Evolutionary conservation across 2,329 filamentous ascomycete species (phyloP).

Genomic region (Pseudogymnoascus sp.): DNA sequence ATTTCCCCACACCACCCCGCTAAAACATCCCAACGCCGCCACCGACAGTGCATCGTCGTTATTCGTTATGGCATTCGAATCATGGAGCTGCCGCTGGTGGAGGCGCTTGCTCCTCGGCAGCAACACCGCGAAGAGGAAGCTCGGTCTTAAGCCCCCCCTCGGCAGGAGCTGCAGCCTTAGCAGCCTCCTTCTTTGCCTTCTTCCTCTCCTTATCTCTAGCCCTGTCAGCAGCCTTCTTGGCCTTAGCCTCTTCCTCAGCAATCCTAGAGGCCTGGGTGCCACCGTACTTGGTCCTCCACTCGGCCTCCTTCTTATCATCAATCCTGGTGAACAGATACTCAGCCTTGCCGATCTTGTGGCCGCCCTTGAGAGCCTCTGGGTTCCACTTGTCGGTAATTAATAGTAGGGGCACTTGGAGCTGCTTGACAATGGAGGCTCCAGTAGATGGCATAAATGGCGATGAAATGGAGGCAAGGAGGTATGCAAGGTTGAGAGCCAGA

Average conservation of each 20-base stretch:
- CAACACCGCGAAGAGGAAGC: slow-evolving; percentile 24
- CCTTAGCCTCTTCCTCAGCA: slow-evolving; percentile 59
- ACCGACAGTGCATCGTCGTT: slow-evolving; percentile 4
- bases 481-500: slow-evolving; percentile 74
- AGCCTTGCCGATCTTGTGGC: slow-evolving; percentile 75
- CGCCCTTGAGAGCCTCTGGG: slow-evolving; percentile 54
- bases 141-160: slow-evolving; percentile 13
- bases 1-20: background rate
- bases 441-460: slow-evolving; percentile 83
- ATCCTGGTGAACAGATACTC: slow-evolving; percentile 77
- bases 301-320: slow-evolving; percentile 70
- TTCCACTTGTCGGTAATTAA: slow-evolving; percentile 63
- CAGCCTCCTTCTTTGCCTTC: slow-evolving; percentile 36
- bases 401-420: slow-evolving; percentile 55
- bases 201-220: slow-evolving; percentile 38
- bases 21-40: background rate
- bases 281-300: slow-evolving; percentile 73
- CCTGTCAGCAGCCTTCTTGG: slow-evolving; percentile 31
- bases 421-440: slow-evolving; percentile 64
- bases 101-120: slow-evolving; percentile 28
- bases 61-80: background rate
- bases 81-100: slow-evolving; percentile 27
- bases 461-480: slow-evolving; percentile 71
- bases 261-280: slow-evolving; percentile 59
- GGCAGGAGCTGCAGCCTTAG: background rate